These are phyloP conservation scores for Colletotrichum magnum DNA, from an alignment of 2,329 filamentous ascomycete species.

Conservation along the genomic window DNA sequence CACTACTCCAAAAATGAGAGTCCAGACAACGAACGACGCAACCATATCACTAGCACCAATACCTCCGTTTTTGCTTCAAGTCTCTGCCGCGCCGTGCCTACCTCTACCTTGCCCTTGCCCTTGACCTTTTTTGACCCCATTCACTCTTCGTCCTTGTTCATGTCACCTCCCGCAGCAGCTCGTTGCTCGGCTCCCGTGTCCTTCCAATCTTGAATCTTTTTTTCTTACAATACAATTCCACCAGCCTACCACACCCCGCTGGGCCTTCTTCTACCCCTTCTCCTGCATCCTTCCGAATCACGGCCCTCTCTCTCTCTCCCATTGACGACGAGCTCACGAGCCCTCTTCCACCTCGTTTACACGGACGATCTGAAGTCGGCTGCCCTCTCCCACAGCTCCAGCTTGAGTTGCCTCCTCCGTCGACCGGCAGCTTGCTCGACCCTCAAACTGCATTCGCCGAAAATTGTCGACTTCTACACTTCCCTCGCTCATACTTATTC, in stretches of 20 bases:
- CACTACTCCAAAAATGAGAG: slow-evolving; percentile 32
- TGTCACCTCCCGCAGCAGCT: not conserved
- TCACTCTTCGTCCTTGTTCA: slow-evolving; percentile 11
- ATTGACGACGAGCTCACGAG: slow-evolving; percentile 31
- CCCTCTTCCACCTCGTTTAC: slow-evolving; percentile 36
- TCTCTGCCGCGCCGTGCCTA: slow-evolving; percentile 21
- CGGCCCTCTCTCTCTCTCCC: slow-evolving; percentile 10
- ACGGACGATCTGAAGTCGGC: slow-evolving; percentile 35
- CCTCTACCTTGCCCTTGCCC: slow-evolving; percentile 5
- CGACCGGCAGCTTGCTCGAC: slow-evolving; percentile 6
- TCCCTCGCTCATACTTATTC: slow-evolving; percentile 3
- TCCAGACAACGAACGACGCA: slow-evolving; percentile 42
- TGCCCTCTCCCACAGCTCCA: not conserved
- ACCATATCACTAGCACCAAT: slow-evolving; percentile 39
- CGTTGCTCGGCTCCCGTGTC: not conserved
- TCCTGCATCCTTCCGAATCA: slow-evolving; percentile 36
- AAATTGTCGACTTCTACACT: not conserved
- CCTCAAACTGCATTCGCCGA: slow-evolving; percentile 11
- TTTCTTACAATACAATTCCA: slow-evolving; percentile 19
- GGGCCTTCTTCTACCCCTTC: slow-evolving; percentile 20
- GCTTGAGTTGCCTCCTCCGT: not conserved
- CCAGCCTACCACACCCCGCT: not conserved
- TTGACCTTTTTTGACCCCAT: slow-evolving; percentile 21
- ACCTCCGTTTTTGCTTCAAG: slow-evolving; percentile 36
- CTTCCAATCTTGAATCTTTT: slow-evolving; percentile 1